Evolutionary conservation across 2,329 filamentous ascomycete species (phyloP).

Genomic region (Fusarium sp.): DNA sequence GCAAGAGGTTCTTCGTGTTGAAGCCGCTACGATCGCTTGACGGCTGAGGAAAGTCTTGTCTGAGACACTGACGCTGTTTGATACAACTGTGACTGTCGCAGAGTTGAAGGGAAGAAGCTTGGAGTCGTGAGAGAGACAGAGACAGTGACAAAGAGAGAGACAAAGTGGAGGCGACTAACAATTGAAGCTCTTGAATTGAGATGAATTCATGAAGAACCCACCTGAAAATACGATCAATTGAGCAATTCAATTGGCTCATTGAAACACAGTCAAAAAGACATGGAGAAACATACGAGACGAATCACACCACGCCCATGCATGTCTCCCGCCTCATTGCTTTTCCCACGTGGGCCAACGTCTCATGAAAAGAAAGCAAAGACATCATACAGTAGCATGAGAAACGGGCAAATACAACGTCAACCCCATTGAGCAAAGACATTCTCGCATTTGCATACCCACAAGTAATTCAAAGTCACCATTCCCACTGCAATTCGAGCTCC

Average conservation of each 20-base stretch:
- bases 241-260: neutral
- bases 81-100: conserved; percentile 12
- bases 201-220: neutral
- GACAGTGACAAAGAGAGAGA: neutral
- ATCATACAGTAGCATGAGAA: conserved; percentile 9
- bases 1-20: conserved; percentile 17
- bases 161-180: conserved; percentile 13
- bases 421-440: neutral
- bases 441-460: conserved; percentile 4
- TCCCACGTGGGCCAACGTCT: conserved; percentile 15
- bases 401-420: neutral
- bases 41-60: neutral
- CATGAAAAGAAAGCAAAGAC: conserved; percentile 17
- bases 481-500: conserved; percentile 17
- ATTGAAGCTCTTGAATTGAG: neutral
- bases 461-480: conserved; percentile 9
- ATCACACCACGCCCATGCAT: neutral
- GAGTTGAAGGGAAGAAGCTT: conserved; percentile 13
- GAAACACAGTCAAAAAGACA: neutral
- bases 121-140: neutral
- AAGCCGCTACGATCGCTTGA: conserved; percentile 1
- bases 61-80: conserved; percentile 23
- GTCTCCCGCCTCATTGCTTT: conserved; percentile 12
- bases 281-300: conserved; percentile 4
- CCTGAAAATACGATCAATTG: conserved; percentile 10